Conservation (phyloP, 2,329 filamentous ascomycete species). For the Diaporthe humulicola region DNA sequence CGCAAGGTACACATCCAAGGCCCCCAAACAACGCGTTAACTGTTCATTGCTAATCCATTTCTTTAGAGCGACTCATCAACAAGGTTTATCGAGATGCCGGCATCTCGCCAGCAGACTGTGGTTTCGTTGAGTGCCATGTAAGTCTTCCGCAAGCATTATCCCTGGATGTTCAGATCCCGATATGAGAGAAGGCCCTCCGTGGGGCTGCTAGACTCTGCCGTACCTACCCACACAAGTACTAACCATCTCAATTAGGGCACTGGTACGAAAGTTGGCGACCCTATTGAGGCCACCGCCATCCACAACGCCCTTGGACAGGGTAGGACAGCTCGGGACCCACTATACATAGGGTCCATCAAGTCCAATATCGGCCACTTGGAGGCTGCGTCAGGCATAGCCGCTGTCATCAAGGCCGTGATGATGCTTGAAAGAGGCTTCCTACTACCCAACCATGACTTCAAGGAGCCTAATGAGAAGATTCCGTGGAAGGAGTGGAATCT, state of each 20-base stretch:
- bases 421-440: slow-evolving; percentile 65
- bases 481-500: slow-evolving; percentile 64
- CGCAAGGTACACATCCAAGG: slow-evolving; percentile 55
- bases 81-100: slow-evolving; percentile 57
- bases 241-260: slow-evolving; percentile 56
- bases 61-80: slow-evolving; percentile 56
- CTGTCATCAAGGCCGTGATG: slow-evolving; percentile 64
- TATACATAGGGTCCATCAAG: slow-evolving; percentile 54
- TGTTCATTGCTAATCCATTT: slow-evolving; percentile 15
- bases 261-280: slow-evolving; percentile 61
- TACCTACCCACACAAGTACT: background rate
- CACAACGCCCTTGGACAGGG: slow-evolving; percentile 49
- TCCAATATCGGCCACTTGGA: slow-evolving; percentile 63
- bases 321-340: slow-evolving; percentile 44
- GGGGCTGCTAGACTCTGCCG: too few species aligned
- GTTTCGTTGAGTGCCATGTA: slow-evolving; percentile 53
- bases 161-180: background rate
- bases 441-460: slow-evolving; percentile 64
- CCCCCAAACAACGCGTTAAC: slow-evolving; percentile 5
- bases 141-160: background rate
- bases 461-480: slow-evolving; percentile 62
- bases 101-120: slow-evolving; percentile 54
- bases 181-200: background rate
- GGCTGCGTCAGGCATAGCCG: slow-evolving; percentile 62
- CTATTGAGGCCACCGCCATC: slow-evolving; percentile 59